phyloP scores from a whole-genome alignment of 495 filamentous ascomycete genomes.

The Talaromyces proteolyticus region DNA sequence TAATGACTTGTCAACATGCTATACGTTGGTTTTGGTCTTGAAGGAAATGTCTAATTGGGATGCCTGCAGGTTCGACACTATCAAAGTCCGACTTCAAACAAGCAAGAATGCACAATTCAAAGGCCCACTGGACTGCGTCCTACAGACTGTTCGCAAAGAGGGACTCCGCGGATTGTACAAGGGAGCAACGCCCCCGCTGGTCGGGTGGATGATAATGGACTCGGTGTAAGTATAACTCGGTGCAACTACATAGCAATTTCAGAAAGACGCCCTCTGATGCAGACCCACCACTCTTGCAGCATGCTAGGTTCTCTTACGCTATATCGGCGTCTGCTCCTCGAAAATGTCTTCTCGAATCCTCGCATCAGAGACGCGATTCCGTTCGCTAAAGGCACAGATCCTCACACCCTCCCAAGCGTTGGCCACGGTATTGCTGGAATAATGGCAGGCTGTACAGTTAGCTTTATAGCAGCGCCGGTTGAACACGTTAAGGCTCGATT shows the following conservation, averaged over 20 bases:
- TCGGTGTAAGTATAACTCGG: slow-evolving; percentile 58
- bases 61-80: slow-evolving; percentile 69
- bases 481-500: slow-evolving; percentile 94
- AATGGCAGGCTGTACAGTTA: slow-evolving; percentile 82
- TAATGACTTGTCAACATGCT: slow-evolving; percentile 33
- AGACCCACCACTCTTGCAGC: slow-evolving; percentile 18
- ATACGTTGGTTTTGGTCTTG: slow-evolving; percentile 17
- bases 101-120: slow-evolving; percentile 67
- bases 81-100: slow-evolving; percentile 96
- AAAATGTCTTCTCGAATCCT: slow-evolving; percentile 67
- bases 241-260: no score
- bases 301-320: slow-evolving; percentile 91
- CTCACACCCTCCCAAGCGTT: slow-evolving; percentile 57
- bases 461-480: slow-evolving; percentile 86
- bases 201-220: slow-evolving; percentile 99
- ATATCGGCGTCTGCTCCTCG: slow-evolving; percentile 75
- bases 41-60: background rate
- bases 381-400: slow-evolving; percentile 16
- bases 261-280: no score
- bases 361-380: slow-evolving; percentile 32
- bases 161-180: slow-evolving; percentile 80
- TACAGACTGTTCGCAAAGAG: slow-evolving; percentile 75
- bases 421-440: slow-evolving; percentile 86
- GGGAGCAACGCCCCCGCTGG: slow-evolving; percentile 77
- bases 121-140: slow-evolving; percentile 81